Conservation (phyloP, 2,329 filamentous ascomycete species). For the Trematosphaeria pertusa region DNA sequence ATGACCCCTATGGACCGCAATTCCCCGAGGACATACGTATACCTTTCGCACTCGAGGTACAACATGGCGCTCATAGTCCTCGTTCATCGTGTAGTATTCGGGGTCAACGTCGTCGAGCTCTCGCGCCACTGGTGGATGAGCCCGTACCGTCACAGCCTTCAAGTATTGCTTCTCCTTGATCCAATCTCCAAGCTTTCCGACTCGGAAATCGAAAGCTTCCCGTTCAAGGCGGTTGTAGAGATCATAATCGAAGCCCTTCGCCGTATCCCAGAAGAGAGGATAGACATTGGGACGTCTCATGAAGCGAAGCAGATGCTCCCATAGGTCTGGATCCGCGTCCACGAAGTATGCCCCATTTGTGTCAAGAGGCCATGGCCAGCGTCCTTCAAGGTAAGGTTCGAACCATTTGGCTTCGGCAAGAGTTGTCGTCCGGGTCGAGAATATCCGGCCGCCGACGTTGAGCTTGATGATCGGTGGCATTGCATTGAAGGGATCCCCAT, state of each 20-base stretch:
- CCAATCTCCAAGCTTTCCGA: slow-evolving; percentile 40
- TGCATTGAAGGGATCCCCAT: too few species aligned
- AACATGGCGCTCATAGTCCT: slow-evolving; percentile 3
- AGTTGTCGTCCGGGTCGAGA: slow-evolving; percentile 10
- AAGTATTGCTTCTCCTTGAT: slow-evolving; percentile 33
- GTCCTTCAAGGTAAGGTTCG: slow-evolving; percentile 3
- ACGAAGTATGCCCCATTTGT: slow-evolving; percentile 47
- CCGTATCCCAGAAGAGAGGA: slow-evolving; percentile 44
- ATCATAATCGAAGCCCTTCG: slow-evolving; percentile 41
- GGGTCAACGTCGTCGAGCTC: background rate
- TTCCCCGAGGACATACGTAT: slow-evolving; percentile 24
- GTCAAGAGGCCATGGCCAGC: slow-evolving; percentile 14
- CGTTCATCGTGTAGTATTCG: background rate
- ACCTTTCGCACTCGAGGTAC: slow-evolving; percentile 2
- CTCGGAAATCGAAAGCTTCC: slow-evolving; percentile 46
- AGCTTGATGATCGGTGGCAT: too few species aligned
- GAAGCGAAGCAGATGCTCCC: slow-evolving; percentile 32
- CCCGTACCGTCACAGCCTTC: slow-evolving; percentile 22
- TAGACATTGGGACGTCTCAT: slow-evolving; percentile 26
- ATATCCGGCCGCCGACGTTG: slow-evolving; percentile 22
- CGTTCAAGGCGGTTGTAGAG: slow-evolving; percentile 41
- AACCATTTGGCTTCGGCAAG: slow-evolving; percentile 18
- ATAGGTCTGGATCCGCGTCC: slow-evolving; percentile 46
- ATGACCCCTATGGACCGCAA: slow-evolving; percentile 16
- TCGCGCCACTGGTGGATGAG: background rate